Evolutionary conservation across 2,329 filamentous ascomycete genomes (phyloP).

Genomic region (Sclerotinia trifoliorum): DNA sequence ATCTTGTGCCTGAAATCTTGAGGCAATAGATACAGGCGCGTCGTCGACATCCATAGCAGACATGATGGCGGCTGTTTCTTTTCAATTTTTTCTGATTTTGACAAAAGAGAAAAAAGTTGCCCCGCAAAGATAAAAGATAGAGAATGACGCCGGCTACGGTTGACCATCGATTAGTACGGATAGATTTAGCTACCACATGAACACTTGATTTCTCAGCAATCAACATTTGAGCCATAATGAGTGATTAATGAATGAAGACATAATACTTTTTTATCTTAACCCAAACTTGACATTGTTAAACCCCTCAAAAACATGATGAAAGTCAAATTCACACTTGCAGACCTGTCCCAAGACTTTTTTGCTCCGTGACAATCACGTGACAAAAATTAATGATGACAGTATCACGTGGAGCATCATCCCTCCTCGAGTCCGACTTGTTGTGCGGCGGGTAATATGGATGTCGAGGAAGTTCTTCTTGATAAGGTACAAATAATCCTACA

Average conservation of each 20-base stretch:
- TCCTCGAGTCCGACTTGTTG: background rate
- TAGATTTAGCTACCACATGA: background rate
- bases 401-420: background rate
- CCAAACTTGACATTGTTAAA: background rate
- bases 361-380: background rate
- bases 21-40: conserved; percentile 51
- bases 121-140: conserved; percentile 30
- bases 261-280: background rate
- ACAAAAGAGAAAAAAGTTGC: conserved; percentile 34
- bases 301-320: background rate
- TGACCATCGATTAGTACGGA: background rate
- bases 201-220: conserved; percentile 12
- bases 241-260: background rate
- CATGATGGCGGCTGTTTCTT: conserved; percentile 43
- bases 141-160: conserved; percentile 20
- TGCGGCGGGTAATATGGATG: background rate
- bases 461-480: background rate
- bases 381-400: rapidly evolving
- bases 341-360: too few species aligned
- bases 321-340: background rate
- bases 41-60: conserved; percentile 59
- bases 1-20: conserved; percentile 37
- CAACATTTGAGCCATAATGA: background rate
- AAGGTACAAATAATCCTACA: background rate
- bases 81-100: conserved; percentile 31